Conservation (phyloP, 768 basidiomycete species). For the Arthromyces matolae region DNA sequence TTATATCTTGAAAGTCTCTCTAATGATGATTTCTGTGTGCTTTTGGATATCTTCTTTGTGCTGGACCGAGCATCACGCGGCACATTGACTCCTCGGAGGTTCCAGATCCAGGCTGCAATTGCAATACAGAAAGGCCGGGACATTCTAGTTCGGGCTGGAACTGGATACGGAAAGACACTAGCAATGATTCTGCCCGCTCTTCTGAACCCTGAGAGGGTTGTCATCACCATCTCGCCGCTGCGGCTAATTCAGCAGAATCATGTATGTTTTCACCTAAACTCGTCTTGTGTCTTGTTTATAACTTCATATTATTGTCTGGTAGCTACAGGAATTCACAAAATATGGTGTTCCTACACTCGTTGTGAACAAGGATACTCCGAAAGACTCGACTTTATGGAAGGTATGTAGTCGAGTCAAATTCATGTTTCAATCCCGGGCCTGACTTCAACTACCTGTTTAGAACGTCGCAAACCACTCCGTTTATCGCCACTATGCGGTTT, state of each 20-base stretch:
- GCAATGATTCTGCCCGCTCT: constrained; percentile 20
- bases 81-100: neutral
- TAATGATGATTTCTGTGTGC: neutral
- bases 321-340: too few relatives aligned
- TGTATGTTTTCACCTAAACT: too few relatives aligned
- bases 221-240: constrained; percentile 20
- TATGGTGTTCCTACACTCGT: too few relatives aligned
- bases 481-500: constrained; percentile 9
- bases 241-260: constrained; percentile 13
- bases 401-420: constrained; percentile 9
- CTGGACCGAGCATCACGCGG: neutral
- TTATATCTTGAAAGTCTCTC: neutral
- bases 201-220: constrained; percentile 7
- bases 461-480: neutral
- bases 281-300: too few relatives aligned
- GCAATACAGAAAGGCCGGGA: constrained; percentile 15
- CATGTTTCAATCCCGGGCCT: too few relatives aligned
- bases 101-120: neutral
- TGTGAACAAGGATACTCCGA: constrained; percentile 19
- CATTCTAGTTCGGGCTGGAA: constrained; percentile 19
- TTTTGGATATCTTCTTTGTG: constrained; percentile 1
- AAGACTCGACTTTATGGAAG: constrained; percentile 15
- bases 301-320: too few relatives aligned
- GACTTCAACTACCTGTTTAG: neutral
- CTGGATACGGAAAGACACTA: constrained; percentile 26